A percentile compares a stretch with the other conserved stretches of the same genome.
Evolutionary conservation across 352 stramenopile genomes (phyloP).

Genomic region (Pilasporangium apinafurcum): DNA sequence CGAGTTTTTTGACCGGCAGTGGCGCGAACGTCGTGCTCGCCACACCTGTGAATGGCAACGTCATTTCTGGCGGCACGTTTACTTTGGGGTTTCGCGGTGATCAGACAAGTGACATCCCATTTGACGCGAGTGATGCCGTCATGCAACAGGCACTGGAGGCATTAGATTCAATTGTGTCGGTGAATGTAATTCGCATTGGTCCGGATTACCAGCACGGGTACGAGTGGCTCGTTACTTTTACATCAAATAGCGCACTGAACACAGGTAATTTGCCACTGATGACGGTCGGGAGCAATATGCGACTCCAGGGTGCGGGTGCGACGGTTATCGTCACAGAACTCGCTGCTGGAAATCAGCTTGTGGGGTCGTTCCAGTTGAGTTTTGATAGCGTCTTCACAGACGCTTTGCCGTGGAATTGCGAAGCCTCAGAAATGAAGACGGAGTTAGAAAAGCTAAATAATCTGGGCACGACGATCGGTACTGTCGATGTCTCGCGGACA

Average conservation of each 20-base stretch:
- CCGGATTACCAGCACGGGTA: constrained; percentile 57
- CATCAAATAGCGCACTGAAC: constrained; percentile 38
- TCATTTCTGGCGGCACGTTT: constrained; percentile 85
- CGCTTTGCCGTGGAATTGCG: constrained; percentile 76
- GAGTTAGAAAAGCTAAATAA: constrained; percentile 44
- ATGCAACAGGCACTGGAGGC: constrained; percentile 60
- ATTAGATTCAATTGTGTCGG: constrained; percentile 50
- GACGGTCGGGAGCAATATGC: constrained; percentile 30
- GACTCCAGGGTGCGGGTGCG: constrained; percentile 28
- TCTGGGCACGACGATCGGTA: too few species aligned
- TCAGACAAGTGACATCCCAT: constrained; percentile 81
- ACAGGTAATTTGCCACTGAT: constrained; percentile 53
- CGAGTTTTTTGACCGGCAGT: constrained; percentile 60
- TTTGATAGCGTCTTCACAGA: constrained; percentile 46
- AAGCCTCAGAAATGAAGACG: constrained; percentile 56
- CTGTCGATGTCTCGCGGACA: constrained; percentile 55
- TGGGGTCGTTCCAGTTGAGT: constrained; percentile 52
- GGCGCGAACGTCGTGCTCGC: constrained; percentile 63
- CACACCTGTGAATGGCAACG: constrained; percentile 52
- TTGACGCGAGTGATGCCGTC: constrained; percentile 59
- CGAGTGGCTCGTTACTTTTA: constrained; percentile 79
- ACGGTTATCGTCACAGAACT: constrained; percentile 24
- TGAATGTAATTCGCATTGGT: constrained; percentile 47
- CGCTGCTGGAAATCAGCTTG: constrained; percentile 57
- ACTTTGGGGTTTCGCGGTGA: constrained; percentile 87